Evolutionary conservation across 768 basidiomycete species (phyloP).

Genomic region (Imleria badia): DNA sequence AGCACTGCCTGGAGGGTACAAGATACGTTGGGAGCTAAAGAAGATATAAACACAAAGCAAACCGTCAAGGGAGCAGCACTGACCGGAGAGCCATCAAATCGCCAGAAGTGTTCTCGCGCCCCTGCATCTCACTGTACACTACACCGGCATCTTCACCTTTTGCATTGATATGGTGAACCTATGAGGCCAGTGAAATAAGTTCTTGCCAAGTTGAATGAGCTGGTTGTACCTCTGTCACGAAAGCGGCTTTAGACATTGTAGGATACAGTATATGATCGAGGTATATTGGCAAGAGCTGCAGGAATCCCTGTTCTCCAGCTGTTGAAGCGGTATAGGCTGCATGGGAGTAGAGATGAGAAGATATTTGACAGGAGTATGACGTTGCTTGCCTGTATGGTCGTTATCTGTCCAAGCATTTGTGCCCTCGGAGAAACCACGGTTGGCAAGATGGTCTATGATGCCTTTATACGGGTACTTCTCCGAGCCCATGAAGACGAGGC

Average conservation of each 20-base stretch:
- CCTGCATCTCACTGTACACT: conserved; percentile 97
- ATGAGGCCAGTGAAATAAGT: conserved; percentile 6
- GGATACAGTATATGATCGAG: conserved; percentile 97
- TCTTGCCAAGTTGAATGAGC: not conserved
- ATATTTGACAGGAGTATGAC: not conserved
- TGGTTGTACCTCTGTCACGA: conserved; percentile 55
- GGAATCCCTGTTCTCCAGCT: conserved; percentile 89
- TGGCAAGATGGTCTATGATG: conserved; percentile 91
- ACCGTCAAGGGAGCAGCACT: conserved; percentile 22
- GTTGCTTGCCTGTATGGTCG: conserved; percentile 62
- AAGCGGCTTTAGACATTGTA: conserved; percentile 86
- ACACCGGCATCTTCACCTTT: conserved; percentile 93
- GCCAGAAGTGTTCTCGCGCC: conserved; percentile 87
- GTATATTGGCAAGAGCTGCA: conserved; percentile 84
- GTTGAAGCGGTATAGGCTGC: conserved; percentile 90
- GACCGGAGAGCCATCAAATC: conserved; percentile 89
- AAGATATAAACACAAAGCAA: conserved; percentile 3
- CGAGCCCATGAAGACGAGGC: conserved; percentile 93
- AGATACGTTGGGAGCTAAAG: conserved; percentile 68
- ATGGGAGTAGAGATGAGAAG: not conserved
- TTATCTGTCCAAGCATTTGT: conserved; percentile 98
- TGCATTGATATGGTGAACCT: conserved; percentile 94
- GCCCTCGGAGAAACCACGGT: conserved; percentile 87
- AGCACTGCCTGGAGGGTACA: conserved; percentile 80
- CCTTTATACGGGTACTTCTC: conserved; percentile 96